Conservation (phyloP, 805 yeast genomes). For the Brettanomyces bruxellensis region DNA sequence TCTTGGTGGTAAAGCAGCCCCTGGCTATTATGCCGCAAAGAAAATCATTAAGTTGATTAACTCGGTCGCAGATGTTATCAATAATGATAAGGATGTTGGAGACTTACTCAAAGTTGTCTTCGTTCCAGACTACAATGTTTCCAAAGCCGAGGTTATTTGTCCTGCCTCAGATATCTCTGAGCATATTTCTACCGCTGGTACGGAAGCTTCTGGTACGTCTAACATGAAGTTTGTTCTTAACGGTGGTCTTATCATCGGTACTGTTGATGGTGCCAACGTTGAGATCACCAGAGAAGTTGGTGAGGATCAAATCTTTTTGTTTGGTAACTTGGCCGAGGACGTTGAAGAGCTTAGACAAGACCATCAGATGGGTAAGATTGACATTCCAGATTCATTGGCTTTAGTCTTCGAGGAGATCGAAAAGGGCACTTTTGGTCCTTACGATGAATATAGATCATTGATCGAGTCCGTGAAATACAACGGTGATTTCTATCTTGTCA, state of each 20-base stretch:
- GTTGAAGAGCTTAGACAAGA: constrained; percentile 78
- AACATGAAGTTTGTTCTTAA: constrained; percentile 93
- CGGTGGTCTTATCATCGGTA: constrained; percentile 91
- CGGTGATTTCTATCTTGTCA: constrained; percentile 81
- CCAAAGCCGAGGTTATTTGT: constrained; percentile 83
- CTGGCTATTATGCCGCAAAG: constrained; percentile 96
- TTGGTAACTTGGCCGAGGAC: constrained; percentile 84
- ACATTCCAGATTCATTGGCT: constrained; percentile 49
- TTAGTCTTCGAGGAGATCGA: constrained; percentile 62
- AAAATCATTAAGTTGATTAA: constrained; percentile 79
- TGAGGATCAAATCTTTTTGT: constrained; percentile 84
- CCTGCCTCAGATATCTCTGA: constrained; percentile 90
- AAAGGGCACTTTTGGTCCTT: constrained; percentile 60
- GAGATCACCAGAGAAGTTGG: constrained; percentile 92
- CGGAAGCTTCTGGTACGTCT: constrained; percentile 94
- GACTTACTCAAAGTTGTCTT: constrained; percentile 78
- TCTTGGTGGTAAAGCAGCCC: constrained; percentile 94
- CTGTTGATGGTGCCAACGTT: constrained; percentile 95
- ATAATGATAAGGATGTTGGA: constrained; percentile 65
- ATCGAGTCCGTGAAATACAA: constrained; percentile 61
- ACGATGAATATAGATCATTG: constrained; percentile 55
- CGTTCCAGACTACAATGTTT: constrained; percentile 87
- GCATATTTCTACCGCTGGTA: constrained; percentile 95
- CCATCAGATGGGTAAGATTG: constrained; percentile 54
- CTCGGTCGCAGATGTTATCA: constrained; percentile 71